Base-by-base conservation (phyloP, 148 eudicot genomes). In the Dianthus caryophyllus region DNA sequence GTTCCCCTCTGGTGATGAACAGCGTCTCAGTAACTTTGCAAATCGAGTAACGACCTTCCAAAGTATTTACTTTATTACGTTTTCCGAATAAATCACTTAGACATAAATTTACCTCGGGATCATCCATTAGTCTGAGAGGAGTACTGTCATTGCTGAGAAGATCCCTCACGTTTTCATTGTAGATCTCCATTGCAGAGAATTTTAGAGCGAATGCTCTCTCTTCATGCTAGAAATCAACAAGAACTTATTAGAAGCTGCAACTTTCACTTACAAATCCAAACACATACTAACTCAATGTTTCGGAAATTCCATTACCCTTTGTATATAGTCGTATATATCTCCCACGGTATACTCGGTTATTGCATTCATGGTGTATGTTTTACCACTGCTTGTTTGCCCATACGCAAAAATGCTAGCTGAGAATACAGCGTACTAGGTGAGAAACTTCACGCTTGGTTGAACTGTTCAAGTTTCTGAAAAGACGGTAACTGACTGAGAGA, bases 351-450 rank as follows among this genome's bases (percentile, higher is more conserved):
- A 85, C 75, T 92, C 97, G 0, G 97, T 92, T 58, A 92, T 79
- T 61, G 96, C 97, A 69, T 49, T 81, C 97, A 92, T 92, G 38
- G 97, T 92, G 71, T 91, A 91, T 43, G 97, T 91, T 81, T 91
- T 91, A 53, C 97, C 97, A 74, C 97, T 91, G 84, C 93, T 92
- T 57, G 97, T 92, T 76, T 92, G 97, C 67, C 97, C 97, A 69
- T 92, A 92, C 64, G 97, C 97, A 77, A 92, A 92, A 71, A 92
- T 81, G 79, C 96, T 92, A 27, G 97, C 97, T 92, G 84, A 64
- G 50, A 15, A 64, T 49, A 60, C 69, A 50, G 15, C 30, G 29
- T 29, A 18, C 39, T 65, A 21, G 1, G 60, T 67, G n/a, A 73
- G 24, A n/a, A 26, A 44, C 17, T 25, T 15, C 3, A 21, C 7